Evolutionary conservation across 306 rosid species (phyloP).

Genomic region (Vigna mungo): DNA sequence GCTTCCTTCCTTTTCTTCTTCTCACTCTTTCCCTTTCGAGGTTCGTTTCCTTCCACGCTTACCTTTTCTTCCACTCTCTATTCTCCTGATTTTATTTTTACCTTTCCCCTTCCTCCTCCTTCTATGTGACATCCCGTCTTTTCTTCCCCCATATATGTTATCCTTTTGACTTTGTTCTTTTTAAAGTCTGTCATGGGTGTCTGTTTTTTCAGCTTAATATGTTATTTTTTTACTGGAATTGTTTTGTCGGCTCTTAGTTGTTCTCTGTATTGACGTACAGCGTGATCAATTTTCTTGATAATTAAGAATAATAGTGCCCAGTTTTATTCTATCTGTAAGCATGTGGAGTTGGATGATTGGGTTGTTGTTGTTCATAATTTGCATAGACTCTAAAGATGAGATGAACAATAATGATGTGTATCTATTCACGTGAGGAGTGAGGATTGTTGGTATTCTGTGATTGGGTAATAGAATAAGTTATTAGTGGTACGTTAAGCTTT

Average conservation of each 20-base stretch:
- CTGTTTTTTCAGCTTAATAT: slow-evolving; percentile 3
- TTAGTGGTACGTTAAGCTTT: slow-evolving; percentile 34
- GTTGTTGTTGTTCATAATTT: slow-evolving; percentile 12
- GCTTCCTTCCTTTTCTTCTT: slow-evolving; percentile 10
- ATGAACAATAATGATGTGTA: slow-evolving; percentile 15
- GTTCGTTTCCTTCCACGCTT: slow-evolving; percentile 39
- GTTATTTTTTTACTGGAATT: slow-evolving; percentile 15
- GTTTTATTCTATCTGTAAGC: slow-evolving; percentile 9
- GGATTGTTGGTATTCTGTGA: slow-evolving; percentile 18
- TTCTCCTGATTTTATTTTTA: no score
- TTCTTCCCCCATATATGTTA: background rate
- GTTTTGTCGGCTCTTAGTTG: slow-evolving; percentile 14
- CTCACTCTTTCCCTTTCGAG: slow-evolving; percentile 45
- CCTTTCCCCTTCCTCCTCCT: background rate
- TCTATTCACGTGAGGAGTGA: slow-evolving; percentile 12
- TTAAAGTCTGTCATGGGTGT: background rate
- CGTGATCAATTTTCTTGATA: slow-evolving; percentile 16
- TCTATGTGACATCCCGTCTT: background rate
- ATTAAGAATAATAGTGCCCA: slow-evolving; percentile 12
- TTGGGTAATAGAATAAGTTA: slow-evolving; percentile 28
- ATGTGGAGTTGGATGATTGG: background rate
- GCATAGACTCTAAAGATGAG: background rate
- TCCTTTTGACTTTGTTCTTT: slow-evolving; percentile 24
- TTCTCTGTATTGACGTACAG: slow-evolving; percentile 24
- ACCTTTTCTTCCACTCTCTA: background rate